Percentiles rank a stretch among this genome's conserved stretches.
phyloP scores from a whole-genome alignment of 345 rosid genomes.

The Eucalyptus sideroxylon region DNA sequence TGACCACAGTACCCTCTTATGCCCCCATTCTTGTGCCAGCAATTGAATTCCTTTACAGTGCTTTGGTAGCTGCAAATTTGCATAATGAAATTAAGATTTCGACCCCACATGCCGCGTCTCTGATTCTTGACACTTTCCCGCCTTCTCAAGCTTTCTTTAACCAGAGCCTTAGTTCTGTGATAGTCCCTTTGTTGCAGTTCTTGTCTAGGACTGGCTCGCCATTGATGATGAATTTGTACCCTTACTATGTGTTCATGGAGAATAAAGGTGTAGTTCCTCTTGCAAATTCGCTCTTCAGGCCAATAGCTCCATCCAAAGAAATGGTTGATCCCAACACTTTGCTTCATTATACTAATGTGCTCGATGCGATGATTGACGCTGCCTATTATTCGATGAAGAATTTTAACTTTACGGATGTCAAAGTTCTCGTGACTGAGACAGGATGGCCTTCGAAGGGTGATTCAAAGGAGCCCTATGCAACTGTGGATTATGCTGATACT shows the following conservation, averaged over 20 bases:
- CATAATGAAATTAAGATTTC: slow-evolving; percentile 75
- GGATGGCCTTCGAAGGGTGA: slow-evolving; percentile 96
- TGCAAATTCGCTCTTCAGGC: slow-evolving; percentile 72
- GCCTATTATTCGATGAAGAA: slow-evolving; percentile 90
- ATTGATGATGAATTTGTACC: slow-evolving; percentile 95
- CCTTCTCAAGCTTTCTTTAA: slow-evolving; percentile 97
- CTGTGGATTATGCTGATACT: slow-evolving; percentile 68
- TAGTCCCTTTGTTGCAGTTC: slow-evolving; percentile 69
- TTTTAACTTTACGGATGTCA: slow-evolving; percentile 69
- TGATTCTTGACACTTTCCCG: slow-evolving; percentile 75
- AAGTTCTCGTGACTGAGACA: slow-evolving; percentile 70
- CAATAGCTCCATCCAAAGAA: slow-evolving; percentile 80
- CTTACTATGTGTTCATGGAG: slow-evolving; percentile 94
- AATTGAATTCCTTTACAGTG: slow-evolving; percentile 69
- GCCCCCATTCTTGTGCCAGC: slow-evolving; percentile 85
- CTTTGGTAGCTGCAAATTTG: slow-evolving; percentile 86
- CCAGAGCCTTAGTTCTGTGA: slow-evolving; percentile 62
- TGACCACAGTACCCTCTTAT: slow-evolving; percentile 74
- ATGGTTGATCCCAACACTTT: slow-evolving; percentile 98
- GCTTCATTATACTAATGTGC: slow-evolving; percentile 87
- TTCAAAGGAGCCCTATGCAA: slow-evolving; percentile 79
- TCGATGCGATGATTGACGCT: slow-evolving; percentile 95
- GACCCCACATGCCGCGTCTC: slow-evolving; percentile 79
- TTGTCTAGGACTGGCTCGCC: slow-evolving; percentile 76
- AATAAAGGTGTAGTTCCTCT: slow-evolving; percentile 93